phyloP scores from a whole-genome alignment of 129 eudicot genomes.

The Flaveria robusta region DNA sequence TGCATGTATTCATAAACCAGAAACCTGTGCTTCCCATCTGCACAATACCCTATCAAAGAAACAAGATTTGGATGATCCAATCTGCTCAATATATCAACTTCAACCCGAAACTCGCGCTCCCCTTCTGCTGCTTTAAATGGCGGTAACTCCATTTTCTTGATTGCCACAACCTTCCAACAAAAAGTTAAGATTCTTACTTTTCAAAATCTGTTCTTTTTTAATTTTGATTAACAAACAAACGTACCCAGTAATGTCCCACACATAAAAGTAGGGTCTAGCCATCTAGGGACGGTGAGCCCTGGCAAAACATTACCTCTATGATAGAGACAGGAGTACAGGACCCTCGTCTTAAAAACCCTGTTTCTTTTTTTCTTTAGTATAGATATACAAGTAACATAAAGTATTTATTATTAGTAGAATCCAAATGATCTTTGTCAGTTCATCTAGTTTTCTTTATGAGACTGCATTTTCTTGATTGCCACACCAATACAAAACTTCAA shows the following conservation, averaged over 20 bases:
- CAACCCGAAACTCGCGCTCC: slow-evolving; percentile 94
- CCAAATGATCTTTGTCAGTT: background rate
- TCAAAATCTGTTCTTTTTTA: slow-evolving; percentile 12
- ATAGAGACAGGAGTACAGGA: too few species aligned
- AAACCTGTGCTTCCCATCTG: slow-evolving; percentile 96
- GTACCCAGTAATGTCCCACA: too few species aligned
- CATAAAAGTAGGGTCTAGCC: too few species aligned
- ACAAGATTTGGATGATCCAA: slow-evolving; percentile 96
- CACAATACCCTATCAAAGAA: slow-evolving; percentile 90
- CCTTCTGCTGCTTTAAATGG: slow-evolving; percentile 87
- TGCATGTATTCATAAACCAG: slow-evolving; percentile 93
- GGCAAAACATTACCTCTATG: too few species aligned
- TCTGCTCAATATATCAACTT: slow-evolving; percentile 97
- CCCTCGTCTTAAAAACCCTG: too few species aligned
- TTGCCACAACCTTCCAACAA: slow-evolving; percentile 72
- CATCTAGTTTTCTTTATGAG: background rate
- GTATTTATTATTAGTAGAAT: background rate
- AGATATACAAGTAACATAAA: too few species aligned
- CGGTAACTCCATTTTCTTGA: slow-evolving; percentile 98
- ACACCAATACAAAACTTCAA: slow-evolving; percentile 35
- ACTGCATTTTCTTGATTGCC: slow-evolving; percentile 91
- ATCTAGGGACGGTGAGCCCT: too few species aligned
- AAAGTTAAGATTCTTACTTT: slow-evolving; percentile 18
- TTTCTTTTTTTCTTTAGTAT: too few species aligned
- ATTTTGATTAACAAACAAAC: too few species aligned